phyloP scores from a whole-genome alignment of 306 rosid genomes.

The Cucumis hystrix region DNA sequence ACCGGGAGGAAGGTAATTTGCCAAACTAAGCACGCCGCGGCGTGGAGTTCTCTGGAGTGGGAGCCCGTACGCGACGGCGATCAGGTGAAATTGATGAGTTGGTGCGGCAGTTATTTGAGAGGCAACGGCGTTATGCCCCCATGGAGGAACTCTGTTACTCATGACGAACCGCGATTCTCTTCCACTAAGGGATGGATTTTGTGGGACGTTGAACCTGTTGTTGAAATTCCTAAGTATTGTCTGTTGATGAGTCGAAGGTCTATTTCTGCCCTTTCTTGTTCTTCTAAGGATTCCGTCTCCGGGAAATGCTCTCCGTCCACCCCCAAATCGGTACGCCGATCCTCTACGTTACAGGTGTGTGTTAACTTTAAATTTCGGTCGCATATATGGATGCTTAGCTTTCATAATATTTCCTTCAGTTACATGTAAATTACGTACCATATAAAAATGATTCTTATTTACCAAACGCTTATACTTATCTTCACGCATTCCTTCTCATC shows the following conservation, averaged over 20 bases:
- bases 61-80: conserved; percentile 53
- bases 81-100: conserved; percentile 45
- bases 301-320: neutral
- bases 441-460: no score
- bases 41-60: conserved; percentile 60
- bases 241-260: conserved; percentile 1
- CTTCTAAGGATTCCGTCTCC: neutral
- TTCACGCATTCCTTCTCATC: no score
- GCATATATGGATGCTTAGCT: no score
- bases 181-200: conserved; percentile 66
- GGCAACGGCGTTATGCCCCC: conserved; percentile 79
- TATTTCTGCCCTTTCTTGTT: neutral
- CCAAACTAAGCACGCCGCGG: conserved; percentile 36
- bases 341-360: neutral
- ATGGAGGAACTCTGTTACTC: conserved; percentile 85
- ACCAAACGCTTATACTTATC: no score
- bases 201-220: conserved; percentile 44
- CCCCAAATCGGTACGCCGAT: neutral
- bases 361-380: no score
- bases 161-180: conserved; percentile 64
- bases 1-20: conserved; percentile 56
- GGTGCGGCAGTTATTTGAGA: conserved; percentile 57
- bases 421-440: no score
- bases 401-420: no score
- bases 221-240: neutral